Conservation (phyloP, 805 yeast species). For the Metschnikowia continentalis region DNA sequence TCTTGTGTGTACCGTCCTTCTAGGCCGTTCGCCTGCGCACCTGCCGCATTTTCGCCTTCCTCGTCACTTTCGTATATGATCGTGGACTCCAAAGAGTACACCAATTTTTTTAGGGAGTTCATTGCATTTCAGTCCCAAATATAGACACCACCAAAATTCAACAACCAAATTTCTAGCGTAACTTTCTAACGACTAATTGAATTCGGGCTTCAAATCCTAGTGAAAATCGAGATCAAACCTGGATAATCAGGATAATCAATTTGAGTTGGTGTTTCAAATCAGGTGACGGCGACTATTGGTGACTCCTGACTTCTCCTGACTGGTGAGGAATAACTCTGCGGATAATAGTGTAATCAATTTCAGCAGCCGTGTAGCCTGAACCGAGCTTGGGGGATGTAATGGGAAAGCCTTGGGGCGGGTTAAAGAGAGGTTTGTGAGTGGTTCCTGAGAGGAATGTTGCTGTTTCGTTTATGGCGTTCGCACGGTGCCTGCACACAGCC, state of each 20-base stretch:
- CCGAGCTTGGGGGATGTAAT: background rate
- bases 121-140: slow-evolving; percentile 10
- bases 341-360: no score
- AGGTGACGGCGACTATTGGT: no score
- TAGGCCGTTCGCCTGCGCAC: background rate
- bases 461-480: slow-evolving; percentile 3
- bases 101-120: slow-evolving; percentile 19
- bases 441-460: background rate
- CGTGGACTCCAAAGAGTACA: slow-evolving; percentile 10
- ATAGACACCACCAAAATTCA: background rate
- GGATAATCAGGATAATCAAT: no score
- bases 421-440: background rate
- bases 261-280: no score
- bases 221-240: no score
- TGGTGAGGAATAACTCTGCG: no score
- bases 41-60: background rate
- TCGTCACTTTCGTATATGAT: background rate
- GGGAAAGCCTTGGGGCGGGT: background rate
- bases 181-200: no score
- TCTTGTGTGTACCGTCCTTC: background rate
- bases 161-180: no score
- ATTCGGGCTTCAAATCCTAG: no score
- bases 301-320: no score
- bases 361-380: no score
- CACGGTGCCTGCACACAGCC: background rate